Evolutionary conservation across 108 stramenopile genomes (phyloP).

Genomic region (Asterionellopsis glacialis): DNA sequence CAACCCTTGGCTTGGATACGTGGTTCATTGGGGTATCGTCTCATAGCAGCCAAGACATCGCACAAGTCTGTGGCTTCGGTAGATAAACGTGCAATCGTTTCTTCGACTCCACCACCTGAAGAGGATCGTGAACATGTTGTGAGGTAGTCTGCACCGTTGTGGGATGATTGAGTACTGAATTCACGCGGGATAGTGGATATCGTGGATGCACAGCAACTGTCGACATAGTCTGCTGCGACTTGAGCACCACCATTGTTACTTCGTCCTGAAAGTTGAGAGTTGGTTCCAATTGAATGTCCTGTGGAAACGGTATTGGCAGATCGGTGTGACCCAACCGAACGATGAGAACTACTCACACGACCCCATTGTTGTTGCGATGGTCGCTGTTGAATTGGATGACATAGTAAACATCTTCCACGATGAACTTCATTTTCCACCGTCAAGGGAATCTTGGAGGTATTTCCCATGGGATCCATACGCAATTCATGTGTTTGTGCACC

Average conservation of each 20-base stretch:
- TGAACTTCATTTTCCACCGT: slow-evolving; percentile 46
- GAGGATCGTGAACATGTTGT: no score
- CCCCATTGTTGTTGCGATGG: neutral
- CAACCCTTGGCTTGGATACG: slow-evolving; percentile 39
- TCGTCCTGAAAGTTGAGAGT: neutral
- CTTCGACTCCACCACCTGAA: slow-evolving; percentile 5
- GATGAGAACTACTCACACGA: neutral
- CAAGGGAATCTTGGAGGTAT: slow-evolving; percentile 24
- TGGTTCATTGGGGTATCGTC: slow-evolving; percentile 22
- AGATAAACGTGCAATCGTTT: neutral
- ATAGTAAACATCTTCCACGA: slow-evolving; percentile 49
- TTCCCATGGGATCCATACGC: slow-evolving; percentile 18
- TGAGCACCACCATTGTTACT: neutral
- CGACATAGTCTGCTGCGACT: neutral
- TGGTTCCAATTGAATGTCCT: neutral
- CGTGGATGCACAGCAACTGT: neutral
- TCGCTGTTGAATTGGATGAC: slow-evolving; percentile 35
- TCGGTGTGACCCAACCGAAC: neutral
- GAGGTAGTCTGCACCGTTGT: no score
- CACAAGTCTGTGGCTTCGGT: slow-evolving; percentile 24
- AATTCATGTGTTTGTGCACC: slow-evolving; percentile 44
- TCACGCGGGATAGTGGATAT: neutral
- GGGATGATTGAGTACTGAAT: no score
- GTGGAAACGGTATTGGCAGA: slow-evolving; percentile 5
- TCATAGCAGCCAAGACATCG: slow-evolving; percentile 26